A percentile compares a stretch with the other conserved stretches of the same genome.
These are phyloP conservation scores for Fusarium nodosum DNA, from an alignment of 2,329 filamentous ascomycete species.

Conservation along the genomic window DNA sequence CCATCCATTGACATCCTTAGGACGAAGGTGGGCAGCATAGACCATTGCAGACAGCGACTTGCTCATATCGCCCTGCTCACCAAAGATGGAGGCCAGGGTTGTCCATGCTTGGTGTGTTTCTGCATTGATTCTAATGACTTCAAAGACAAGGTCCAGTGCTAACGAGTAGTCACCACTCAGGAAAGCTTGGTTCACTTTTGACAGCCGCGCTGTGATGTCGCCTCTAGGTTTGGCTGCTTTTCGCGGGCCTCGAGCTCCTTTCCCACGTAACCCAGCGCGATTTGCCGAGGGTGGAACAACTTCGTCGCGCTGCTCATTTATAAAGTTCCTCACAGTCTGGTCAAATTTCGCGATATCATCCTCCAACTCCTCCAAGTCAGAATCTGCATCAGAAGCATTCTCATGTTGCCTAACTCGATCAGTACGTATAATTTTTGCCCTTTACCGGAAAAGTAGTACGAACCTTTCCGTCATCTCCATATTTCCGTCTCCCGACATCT, in stretches of 20 bases:
- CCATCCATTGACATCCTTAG: slow-evolving; percentile 72
- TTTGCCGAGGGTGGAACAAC: slow-evolving; percentile 32
- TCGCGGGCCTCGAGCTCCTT: slow-evolving; percentile 62
- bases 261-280: slow-evolving; percentile 46
- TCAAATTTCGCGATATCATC: slow-evolving; percentile 61
- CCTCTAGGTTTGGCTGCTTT: slow-evolving; percentile 76
- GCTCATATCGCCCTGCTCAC: slow-evolving; percentile 69
- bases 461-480: slow-evolving; percentile 19
- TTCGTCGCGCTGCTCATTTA: slow-evolving; percentile 55
- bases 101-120: slow-evolving; percentile 76
- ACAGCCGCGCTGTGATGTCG: slow-evolving; percentile 77
- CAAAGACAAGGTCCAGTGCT: slow-evolving; percentile 70
- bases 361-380: slow-evolving; percentile 60
- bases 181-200: slow-evolving; percentile 76
- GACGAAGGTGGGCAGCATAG: slow-evolving; percentile 72
- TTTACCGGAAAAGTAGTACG: not conserved
- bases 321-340: slow-evolving; percentile 58
- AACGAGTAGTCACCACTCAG: slow-evolving; percentile 71
- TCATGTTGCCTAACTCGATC: slow-evolving; percentile 27
- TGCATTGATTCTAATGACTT: slow-evolving; percentile 77
- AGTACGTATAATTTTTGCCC: slow-evolving; percentile 2
- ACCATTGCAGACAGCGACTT: slow-evolving; percentile 72
- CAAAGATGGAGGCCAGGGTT: slow-evolving; percentile 71
- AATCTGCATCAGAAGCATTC: slow-evolving; percentile 59
- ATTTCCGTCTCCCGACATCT: slow-evolving; percentile 8